Evolutionary conservation across 148 eudicot genomes (phyloP).

Genomic region (Heliosperma pusillum): DNA sequence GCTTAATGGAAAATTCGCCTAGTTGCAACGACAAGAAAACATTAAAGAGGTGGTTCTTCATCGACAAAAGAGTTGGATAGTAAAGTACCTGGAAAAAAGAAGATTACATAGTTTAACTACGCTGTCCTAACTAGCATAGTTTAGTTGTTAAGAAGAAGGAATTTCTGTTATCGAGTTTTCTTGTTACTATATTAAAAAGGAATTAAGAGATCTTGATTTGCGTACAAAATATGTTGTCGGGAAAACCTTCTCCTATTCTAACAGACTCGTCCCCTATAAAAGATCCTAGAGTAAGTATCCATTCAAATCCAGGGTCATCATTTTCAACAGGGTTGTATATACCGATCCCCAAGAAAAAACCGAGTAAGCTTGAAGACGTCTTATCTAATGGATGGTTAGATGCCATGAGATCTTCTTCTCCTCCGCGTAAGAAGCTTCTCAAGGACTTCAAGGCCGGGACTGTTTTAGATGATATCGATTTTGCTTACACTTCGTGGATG

Average conservation of each 20-base stretch:
- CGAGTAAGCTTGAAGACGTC: slow-evolving; percentile 63
- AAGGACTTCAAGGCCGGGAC: slow-evolving; percentile 49
- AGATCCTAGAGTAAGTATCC: slow-evolving; percentile 55
- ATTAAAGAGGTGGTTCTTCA: slow-evolving; percentile 83
- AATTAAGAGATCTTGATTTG: slow-evolving; percentile 26
- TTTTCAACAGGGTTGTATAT: slow-evolving; percentile 41
- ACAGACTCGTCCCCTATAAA: slow-evolving; percentile 58
- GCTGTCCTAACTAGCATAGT: not conserved
- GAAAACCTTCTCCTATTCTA: slow-evolving; percentile 59
- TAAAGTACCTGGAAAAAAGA: not conserved
- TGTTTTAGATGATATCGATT: slow-evolving; percentile 53
- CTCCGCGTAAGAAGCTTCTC: slow-evolving; percentile 62
- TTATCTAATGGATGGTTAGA: slow-evolving; percentile 82
- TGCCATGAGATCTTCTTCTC: slow-evolving; percentile 85
- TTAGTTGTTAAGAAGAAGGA: not conserved
- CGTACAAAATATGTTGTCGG: slow-evolving; percentile 56
- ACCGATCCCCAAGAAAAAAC: slow-evolving; percentile 52
- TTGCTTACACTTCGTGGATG: slow-evolving; percentile 62
- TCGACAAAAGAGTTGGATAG: slow-evolving; percentile 81
- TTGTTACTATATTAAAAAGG: no score
- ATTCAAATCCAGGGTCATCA: slow-evolving; percentile 42
- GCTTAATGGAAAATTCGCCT: slow-evolving; percentile 70
- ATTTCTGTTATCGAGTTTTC: not conserved
- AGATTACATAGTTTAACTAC: not conserved
- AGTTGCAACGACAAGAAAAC: slow-evolving; percentile 62